Evolutionary conservation across 2,329 filamentous ascomycete genomes (phyloP).

Genomic region (Diatrype stigma): DNA sequence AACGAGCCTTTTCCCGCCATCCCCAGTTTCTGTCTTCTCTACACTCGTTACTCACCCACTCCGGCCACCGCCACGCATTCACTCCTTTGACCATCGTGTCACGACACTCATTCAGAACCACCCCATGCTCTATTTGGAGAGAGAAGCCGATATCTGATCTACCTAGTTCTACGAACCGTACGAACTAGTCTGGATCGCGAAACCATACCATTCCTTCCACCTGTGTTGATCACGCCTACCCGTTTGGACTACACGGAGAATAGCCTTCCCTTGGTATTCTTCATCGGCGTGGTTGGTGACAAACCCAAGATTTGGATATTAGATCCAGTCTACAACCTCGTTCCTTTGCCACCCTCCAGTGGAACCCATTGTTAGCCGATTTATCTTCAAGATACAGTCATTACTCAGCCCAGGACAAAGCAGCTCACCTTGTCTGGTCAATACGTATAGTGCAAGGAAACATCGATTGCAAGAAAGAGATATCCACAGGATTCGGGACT

Average conservation of each 20-base stretch:
- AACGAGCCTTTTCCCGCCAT: background rate
- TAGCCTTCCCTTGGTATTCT: slow-evolving; percentile 11
- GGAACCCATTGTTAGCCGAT: slow-evolving; percentile 1
- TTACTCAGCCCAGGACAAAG: background rate
- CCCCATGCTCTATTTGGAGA: background rate
- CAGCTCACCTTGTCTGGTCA: no score
- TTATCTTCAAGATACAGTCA: slow-evolving; percentile 1
- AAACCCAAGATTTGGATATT: background rate
- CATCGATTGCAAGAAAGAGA: no score
- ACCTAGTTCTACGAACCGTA: no score
- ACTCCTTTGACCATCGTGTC: slow-evolving; percentile 3
- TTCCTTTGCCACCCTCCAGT: background rate
- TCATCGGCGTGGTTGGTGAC: slow-evolving; percentile 3
- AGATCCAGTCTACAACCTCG: background rate
- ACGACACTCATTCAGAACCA: background rate
- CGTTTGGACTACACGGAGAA: background rate
- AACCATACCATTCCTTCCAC: slow-evolving; percentile 20
- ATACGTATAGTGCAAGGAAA: no score
- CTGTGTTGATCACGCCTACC: slow-evolving; percentile 29
- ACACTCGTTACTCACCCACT: slow-evolving; percentile 6
- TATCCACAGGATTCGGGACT: no score
- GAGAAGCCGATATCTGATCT: background rate
- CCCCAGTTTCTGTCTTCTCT: slow-evolving; percentile 3
- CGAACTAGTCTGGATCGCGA: slow-evolving; percentile 16
- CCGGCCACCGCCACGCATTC: slow-evolving; percentile 10